Evolutionary conservation across 140 eudicot species (phyloP), one percentile per base, ranked within the genome.

Genomic region (Ambrosia hybrid): DNA sequence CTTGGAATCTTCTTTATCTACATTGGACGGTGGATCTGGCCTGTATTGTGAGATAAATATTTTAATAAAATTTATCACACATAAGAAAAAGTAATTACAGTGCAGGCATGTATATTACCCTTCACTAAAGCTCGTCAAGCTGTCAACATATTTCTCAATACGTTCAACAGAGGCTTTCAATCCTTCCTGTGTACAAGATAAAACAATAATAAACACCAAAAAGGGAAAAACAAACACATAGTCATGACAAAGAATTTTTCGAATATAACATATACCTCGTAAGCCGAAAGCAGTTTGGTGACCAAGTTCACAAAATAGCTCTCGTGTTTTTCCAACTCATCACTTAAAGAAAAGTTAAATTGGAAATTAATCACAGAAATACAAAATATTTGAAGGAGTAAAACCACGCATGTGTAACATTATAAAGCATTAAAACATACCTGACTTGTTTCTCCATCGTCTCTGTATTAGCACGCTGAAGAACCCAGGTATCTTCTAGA

Each of bases 401-500:
- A 57, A 21, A 57, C 21, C 6, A 17, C 7, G 62, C 10, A 14
- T 11, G 53, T 0, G 7, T 34, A 17, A 55, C 60, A 14, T 55
- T 17, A 9, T 16, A 17, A 5, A 70, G 63, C 37, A 67, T 30
- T 55, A 51, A n/a, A 48, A 76, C 87, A 73, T 81, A 90, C 98
- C 61, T 81, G 79, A 86, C 72, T 80, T 84, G 85, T 61, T 93
- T 90, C 81, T 87, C 96, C 68, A 82, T 86, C 5, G 87, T 74
- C 83, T 90, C 97, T 63, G 88, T 72, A 60, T 80, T 80, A 69
- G 89, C 74, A 76, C 88, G 83, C 55, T 88, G 98, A 65, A 93
- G 85, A 82, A 80, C 81, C 97, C 97, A 93, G 17, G 98, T 83
- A 76, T 93, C 97, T 78, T 93, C 98, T 83, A 93, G 79, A 79